Evolutionary conservation across 257 asterid genomes (phyloP), one percentile per base, ranked within the genome.

Genomic region (Gentiana dahurica): DNA sequence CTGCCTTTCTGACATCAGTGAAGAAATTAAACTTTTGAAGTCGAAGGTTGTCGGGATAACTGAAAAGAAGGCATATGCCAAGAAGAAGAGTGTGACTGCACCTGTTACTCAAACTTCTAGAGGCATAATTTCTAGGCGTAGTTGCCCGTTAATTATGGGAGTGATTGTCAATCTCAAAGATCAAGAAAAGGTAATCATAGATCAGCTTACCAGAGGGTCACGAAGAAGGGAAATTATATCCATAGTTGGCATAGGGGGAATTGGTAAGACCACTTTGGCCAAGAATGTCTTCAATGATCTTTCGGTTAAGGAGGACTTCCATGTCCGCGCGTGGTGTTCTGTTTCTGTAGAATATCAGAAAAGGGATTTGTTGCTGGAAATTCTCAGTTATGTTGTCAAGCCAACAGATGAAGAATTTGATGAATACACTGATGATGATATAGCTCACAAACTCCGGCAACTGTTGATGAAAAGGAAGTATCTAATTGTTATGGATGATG

Each of bases 181-280:
- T 4, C 33, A 41, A 33, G 59, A 70, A 13, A 1, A 39, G 24
- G 6, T 4, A 2, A 24, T 71, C 5, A 53, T 33, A 4, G 0
- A 13, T 1, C 34, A 1, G 5, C 58, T 66, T 3, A 0, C 1
- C 1, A 0, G 15, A 3, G 58, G 49, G 37, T 3, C 7, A 2
- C 0, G 0, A 1, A 4, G 4, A 2, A 45, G 34, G 24, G 50
- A 12, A 0, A 8, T 63, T 24, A 34, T 69, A 1, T 53, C 74
- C 2, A 54, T 69, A 6, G 48, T 65, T 45, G 76, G 76, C 47
- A 57, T 61, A 62, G 49, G 64, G 24, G 75, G 68, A 0, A 2
- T 33, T 12, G 73, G 73, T 0, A 68, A 68, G 52, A 58, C 69
- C 7, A 65, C 65, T 33, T 8, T 68, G 35, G 57, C 62, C 34